Base-by-base conservation (phyloP, 2,329 filamentous ascomycete genomes). In the Emydomyces testavorans region DNA sequence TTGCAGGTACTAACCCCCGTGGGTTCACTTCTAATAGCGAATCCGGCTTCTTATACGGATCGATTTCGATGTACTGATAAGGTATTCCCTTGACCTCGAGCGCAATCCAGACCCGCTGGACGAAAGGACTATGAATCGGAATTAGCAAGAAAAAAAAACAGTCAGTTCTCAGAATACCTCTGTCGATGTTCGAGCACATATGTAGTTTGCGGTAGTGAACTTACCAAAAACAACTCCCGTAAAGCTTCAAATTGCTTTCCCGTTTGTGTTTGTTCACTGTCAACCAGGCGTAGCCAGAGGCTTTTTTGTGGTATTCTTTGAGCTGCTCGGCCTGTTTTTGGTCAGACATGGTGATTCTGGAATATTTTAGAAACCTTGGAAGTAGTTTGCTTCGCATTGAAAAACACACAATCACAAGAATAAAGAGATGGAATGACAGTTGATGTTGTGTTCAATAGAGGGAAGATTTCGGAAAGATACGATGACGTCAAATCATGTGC, bases 41-140 rank as follows among this genome's bases (percentile, higher is more conserved):
- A 51, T 80, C 74, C 1, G 81, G 83, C 53, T 84, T 83, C 56
- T 80, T 78, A 60, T 85, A 88, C 6, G 85, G 83, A 58, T 93
- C 83, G 38, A 86, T 80, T 65, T 94, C 87, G 57, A 87, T 81
- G 64, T 93, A 94, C 61, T 93, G 85, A 60, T 94, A 94, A 31
- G 77, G 70, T 6, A 92, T 73, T 15, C 78, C 75, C 62, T 92
- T 92, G 57, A 80, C 72, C 63, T 94, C 86, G 29, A 94, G 73
- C 1, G 86, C 83, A 54, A 94, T 92, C 87, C 87, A 94, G 21
- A 92, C 83, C 15, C 86, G 79, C 61, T 93, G 86, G 1, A 87
- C 86, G 61, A 90, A 92, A 21, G 86, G 86, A 59, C 83, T 85
- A 55, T 58, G 28, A 58, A 52, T 38, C 4, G 16, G 8, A 28